These are phyloP conservation scores for Leishmania braziliensis DNA, from an alignment of 208 protist genomes.

Conservation along the genomic window DNA sequence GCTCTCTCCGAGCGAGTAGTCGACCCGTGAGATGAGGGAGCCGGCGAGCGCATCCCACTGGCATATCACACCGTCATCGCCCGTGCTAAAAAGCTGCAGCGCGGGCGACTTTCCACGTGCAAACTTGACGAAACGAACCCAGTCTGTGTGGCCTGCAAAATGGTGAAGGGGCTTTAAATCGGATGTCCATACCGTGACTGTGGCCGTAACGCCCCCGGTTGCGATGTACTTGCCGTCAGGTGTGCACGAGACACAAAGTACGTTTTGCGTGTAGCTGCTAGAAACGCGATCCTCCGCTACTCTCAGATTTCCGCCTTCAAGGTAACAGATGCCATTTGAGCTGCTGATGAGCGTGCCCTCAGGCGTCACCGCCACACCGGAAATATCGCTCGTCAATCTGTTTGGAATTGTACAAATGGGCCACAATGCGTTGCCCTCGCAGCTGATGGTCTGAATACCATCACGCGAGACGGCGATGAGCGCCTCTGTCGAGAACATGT, in stretches of 20 bases:
- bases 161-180: slow-evolving; percentile 59
- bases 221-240: slow-evolving; percentile 67
- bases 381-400: slow-evolving; percentile 53
- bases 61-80: slow-evolving; percentile 80
- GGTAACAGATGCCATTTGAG: slow-evolving; percentile 30
- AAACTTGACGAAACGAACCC: slow-evolving; percentile 85
- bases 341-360: slow-evolving; percentile 29
- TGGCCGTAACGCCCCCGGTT: slow-evolving; percentile 57
- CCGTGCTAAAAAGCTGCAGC: slow-evolving; percentile 77
- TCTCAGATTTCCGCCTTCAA: slow-evolving; percentile 12
- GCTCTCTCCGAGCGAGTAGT: slow-evolving; percentile 62
- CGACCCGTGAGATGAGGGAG: slow-evolving; percentile 51
- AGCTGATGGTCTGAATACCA: slow-evolving; percentile 65
- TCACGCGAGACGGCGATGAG: slow-evolving; percentile 68
- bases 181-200: slow-evolving; percentile 67
- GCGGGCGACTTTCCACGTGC: slow-evolving; percentile 27
- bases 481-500: slow-evolving; percentile 64
- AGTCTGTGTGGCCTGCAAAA: slow-evolving; percentile 79
- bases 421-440: slow-evolving; percentile 49
- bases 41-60: slow-evolving; percentile 77
- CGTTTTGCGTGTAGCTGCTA: slow-evolving; percentile 46
- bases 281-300: slow-evolving; percentile 25
- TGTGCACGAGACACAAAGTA: slow-evolving; percentile 68
- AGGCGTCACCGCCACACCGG: slow-evolving; percentile 45
- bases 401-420: slow-evolving; percentile 30